Evolutionary conservation across 202 grass and related monocot species (phyloP), one percentile per base, ranked within the genome.

Genomic region (Brachypodium distachyon): DNA sequence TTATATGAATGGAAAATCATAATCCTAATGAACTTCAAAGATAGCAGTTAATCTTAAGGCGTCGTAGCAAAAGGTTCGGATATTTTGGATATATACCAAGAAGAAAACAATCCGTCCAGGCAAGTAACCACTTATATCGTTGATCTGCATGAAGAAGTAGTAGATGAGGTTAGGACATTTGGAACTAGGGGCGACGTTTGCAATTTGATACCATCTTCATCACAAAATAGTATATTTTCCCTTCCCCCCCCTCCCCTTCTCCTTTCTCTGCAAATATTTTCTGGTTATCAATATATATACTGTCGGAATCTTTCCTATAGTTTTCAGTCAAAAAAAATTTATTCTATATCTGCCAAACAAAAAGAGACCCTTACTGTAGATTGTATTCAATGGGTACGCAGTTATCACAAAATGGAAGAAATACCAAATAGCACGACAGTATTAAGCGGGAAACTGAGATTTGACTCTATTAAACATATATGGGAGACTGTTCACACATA

Each of bases 31-130:
- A 83, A 52, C 60, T 64, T 28, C 19, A 50, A 50, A 78, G 9
- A 46, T 27, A 77, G 49, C 26, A 17, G 67, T 39, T 58, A 81
- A 53, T 62, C 44, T 77, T 47, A 70, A 71, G 21, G 63, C 64
- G 71, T n/a, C 25, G 38, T 29, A 76, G 78, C 3, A 74, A 44
- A 74, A 72, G 17, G 21, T 46, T 44, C 11, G 53, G 36, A 80
- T 50, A 77, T 44, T 71, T 11, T 64, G 26, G 39, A 72, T 69
- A 67, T 64, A 42, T 92, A 98, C 95, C 91, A 94, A 85, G 87
- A 98, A 98, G 84, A 98, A 94, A 60, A 98, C 95, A 77, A 98
- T 98, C 54, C 91, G 87, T 58, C 91, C 95, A 80, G 95, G 95
- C 69, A 98, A 82, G 82, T 94, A 98, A 84, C 95, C 95, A 61